Evolutionary conservation across 164 flowering plant species (phyloP).

Genomic region (Stephania yunnanensis): DNA sequence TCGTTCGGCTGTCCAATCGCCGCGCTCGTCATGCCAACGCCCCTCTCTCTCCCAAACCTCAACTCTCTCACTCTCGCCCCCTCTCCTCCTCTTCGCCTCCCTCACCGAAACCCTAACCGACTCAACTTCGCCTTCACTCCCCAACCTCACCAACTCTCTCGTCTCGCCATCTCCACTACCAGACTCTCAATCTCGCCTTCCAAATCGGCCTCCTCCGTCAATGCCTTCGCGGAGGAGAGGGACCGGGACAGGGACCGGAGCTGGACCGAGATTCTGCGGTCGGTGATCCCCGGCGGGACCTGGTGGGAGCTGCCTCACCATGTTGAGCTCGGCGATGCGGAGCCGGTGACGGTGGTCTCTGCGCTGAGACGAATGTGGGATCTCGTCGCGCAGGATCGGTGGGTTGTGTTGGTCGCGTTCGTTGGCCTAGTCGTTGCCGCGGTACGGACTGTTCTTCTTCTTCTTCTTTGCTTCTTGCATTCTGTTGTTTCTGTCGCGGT

Average conservation of each 20-base stretch:
- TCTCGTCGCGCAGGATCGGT: slow-evolving; percentile 61
- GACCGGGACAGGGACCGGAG: slow-evolving; percentile 4
- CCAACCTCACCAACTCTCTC: slow-evolving; percentile 12
- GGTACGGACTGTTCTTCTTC: slow-evolving; percentile 29
- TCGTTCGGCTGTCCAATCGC: neutral
- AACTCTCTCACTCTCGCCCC: neutral
- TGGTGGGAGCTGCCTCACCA: slow-evolving; percentile 70
- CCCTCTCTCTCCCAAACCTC: neutral
- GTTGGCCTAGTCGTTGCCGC: slow-evolving; percentile 61
- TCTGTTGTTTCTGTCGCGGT: neutral
- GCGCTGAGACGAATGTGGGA: slow-evolving; percentile 82
- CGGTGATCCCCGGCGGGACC: slow-evolving; percentile 69
- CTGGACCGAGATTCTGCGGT: slow-evolving; percentile 28
- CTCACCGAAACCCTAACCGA: neutral
- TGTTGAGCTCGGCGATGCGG: slow-evolving; percentile 29
- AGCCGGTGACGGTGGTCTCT: slow-evolving; percentile 60
- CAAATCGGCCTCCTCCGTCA: slow-evolving; percentile 35
- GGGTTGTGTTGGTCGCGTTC: slow-evolving; percentile 70
- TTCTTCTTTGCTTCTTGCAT: neutral
- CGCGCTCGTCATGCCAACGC: neutral
- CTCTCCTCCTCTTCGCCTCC: neutral
- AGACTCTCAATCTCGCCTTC: slow-evolving; percentile 7
- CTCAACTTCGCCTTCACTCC: neutral
- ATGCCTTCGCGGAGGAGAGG: slow-evolving; percentile 28
- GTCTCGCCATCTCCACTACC: neutral